Conservation (phyloP, 176 grass and related monocot species). For the Oryza glaberrima region DNA sequence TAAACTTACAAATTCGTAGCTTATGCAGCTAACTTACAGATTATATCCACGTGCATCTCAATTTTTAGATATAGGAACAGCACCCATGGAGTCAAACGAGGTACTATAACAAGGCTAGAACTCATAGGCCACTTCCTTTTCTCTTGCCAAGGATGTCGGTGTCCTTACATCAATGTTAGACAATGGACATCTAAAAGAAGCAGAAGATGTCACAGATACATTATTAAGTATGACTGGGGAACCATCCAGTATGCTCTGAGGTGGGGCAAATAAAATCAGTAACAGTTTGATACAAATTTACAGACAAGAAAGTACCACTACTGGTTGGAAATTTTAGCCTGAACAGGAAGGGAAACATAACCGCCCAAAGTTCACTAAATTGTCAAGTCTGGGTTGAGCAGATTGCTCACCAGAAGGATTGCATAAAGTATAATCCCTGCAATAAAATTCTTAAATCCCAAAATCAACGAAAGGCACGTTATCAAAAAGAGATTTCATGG, state of each 20-base stretch:
- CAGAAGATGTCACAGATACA: too few relatives aligned
- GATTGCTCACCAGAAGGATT: not conserved
- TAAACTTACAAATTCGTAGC: slow-evolving; percentile 11
- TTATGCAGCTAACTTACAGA: not conserved
- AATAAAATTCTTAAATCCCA: not conserved
- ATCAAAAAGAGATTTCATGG: not conserved
- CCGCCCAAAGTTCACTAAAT: not conserved
- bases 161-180: too few relatives aligned
- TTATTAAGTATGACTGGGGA: not conserved
- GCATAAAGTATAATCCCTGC: not conserved
- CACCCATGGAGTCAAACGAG: slow-evolving; percentile 16
- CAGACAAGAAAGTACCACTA: not conserved
- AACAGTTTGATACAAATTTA: not conserved
- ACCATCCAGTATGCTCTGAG: not conserved
- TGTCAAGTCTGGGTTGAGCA: not conserved
- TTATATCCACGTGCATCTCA: not conserved
- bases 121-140: not conserved
- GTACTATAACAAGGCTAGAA: not conserved
- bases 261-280: not conserved
- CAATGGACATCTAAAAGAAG: too few relatives aligned
- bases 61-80: not conserved
- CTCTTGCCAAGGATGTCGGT: too few relatives aligned
- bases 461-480: not conserved
- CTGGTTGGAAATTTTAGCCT: not conserved
- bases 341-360: not conserved